phyloP scores from a whole-genome alignment of 108 stramenopile species.

The Nitzschia sp. region DNA sequence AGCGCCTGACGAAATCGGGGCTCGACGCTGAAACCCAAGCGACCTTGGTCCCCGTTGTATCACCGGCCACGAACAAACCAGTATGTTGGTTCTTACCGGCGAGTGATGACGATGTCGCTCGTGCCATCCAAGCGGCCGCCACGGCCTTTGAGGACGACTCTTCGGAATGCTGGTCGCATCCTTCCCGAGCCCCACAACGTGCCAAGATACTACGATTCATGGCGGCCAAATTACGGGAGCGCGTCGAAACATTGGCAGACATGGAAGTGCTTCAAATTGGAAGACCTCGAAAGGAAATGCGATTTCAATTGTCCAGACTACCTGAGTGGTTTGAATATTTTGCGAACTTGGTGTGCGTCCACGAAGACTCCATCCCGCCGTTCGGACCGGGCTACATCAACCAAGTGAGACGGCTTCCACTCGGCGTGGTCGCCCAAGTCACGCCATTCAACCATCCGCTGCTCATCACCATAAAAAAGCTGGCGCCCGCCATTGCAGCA shows the following conservation, averaged over 20 bases:
- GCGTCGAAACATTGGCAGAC: constrained; percentile 81
- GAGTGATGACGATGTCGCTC: constrained; percentile 50
- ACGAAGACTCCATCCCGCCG: constrained; percentile 20
- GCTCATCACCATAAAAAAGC: constrained; percentile 74
- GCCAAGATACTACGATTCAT: constrained; percentile 40
- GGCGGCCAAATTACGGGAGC: constrained; percentile 85
- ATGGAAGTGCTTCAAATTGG: constrained; percentile 46
- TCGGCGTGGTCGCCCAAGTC: constrained; percentile 76
- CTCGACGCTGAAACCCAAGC: constrained; percentile 3
- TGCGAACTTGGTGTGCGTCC: constrained; percentile 33
- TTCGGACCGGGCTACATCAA: constrained; percentile 29
- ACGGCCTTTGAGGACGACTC: constrained; percentile 42
- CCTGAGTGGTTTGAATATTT: constrained; percentile 50
- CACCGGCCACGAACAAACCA: constrained; percentile 43
- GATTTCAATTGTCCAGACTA: constrained; percentile 18
- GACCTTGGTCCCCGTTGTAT: constrained; percentile 22
- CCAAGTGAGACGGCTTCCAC: constrained; percentile 50
- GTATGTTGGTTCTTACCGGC: constrained; percentile 52
- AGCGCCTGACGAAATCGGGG: neutral
- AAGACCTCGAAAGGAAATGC: constrained; percentile 79
- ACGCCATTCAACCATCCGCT: constrained; percentile 91
- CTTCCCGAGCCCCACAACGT: constrained; percentile 47
- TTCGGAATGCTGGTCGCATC: constrained; percentile 51
- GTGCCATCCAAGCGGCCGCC: constrained; percentile 63
- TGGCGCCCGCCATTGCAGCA: constrained; percentile 79